phyloP scores from a whole-genome alignment of 805 yeast genomes.

The Candida ulmi region DNA sequence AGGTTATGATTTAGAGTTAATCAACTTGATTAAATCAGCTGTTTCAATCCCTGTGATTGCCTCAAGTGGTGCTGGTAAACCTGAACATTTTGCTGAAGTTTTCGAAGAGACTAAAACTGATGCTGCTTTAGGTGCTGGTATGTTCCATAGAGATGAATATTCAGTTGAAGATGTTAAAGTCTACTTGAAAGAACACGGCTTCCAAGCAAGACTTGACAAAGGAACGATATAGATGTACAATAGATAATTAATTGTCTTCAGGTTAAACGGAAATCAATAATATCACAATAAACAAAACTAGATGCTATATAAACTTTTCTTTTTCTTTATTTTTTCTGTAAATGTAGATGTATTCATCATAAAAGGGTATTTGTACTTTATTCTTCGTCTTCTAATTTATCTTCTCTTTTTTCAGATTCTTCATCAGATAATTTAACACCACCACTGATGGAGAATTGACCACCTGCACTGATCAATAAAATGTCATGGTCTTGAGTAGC shows the following conservation, averaged over 20 bases:
- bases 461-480: constrained; percentile 81
- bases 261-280: too few relatives aligned
- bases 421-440: constrained; percentile 47
- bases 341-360: constrained; percentile 23
- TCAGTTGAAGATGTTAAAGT: constrained; percentile 80
- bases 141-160: constrained; percentile 94
- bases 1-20: constrained; percentile 86
- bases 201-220: constrained; percentile 68
- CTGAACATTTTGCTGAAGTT: constrained; percentile 85
- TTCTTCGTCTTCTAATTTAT: constrained; percentile 48
- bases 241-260: not conserved
- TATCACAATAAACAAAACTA: not conserved
- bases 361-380: constrained; percentile 15
- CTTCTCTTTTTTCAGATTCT: constrained; percentile 38
- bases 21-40: constrained; percentile 67
- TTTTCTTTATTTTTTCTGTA: too few relatives aligned
- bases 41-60: constrained; percentile 93
- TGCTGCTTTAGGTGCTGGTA: constrained; percentile 98
- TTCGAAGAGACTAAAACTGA: constrained; percentile 78
- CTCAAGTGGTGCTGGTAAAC: constrained; percentile 95
- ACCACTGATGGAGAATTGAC: constrained; percentile 89
- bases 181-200: constrained; percentile 50
- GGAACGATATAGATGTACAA: not conserved
- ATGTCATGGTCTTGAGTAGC: constrained; percentile 83
- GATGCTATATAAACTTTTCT: not conserved